A percentile compares a stretch with the other conserved stretches of the same genome.
Conservation (phyloP, 2,329 filamentous ascomycete species). For the Dactylonectria estremocensis region DNA sequence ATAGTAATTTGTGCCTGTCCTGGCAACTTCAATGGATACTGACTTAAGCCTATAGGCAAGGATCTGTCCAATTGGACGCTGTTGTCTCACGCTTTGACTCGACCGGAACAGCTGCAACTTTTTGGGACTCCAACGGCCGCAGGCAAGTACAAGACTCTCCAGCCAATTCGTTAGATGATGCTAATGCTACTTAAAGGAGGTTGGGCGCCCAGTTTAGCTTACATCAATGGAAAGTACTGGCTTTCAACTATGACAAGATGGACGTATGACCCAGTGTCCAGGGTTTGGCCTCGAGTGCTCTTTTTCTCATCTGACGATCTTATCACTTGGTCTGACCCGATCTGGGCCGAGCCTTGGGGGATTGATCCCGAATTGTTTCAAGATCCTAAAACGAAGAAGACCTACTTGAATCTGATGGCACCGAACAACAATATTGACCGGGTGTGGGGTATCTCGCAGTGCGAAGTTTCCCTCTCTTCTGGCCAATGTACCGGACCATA, state of each 20-base stretch:
- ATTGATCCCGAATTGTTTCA: slow-evolving; percentile 33
- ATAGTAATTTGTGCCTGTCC: background rate
- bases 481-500: slow-evolving; percentile 41
- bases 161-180: background rate
- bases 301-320: slow-evolving; percentile 41
- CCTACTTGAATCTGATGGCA: slow-evolving; percentile 42
- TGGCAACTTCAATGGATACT: background rate
- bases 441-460: slow-evolving; percentile 45
- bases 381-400: slow-evolving; percentile 34
- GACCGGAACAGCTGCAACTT: slow-evolving; percentile 25
- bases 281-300: slow-evolving; percentile 55
- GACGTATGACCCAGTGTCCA: slow-evolving; percentile 54
- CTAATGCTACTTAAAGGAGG: slow-evolving; percentile 4
- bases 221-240: slow-evolving; percentile 24
- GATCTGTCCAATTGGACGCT: slow-evolving; percentile 29
- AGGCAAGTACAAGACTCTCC: slow-evolving; percentile 1
- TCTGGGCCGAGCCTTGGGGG: slow-evolving; percentile 30
- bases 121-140: slow-evolving; percentile 13
- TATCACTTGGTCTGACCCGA: slow-evolving; percentile 26
- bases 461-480: slow-evolving; percentile 38
- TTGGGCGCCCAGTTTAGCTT: slow-evolving; percentile 26
- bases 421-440: slow-evolving; percentile 43
- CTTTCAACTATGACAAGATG: slow-evolving; percentile 51
- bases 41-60: background rate
- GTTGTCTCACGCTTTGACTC: slow-evolving; percentile 18